Conservation (phyloP, 768 basidiomycete genomes). For the Gyrodon lividus region DNA sequence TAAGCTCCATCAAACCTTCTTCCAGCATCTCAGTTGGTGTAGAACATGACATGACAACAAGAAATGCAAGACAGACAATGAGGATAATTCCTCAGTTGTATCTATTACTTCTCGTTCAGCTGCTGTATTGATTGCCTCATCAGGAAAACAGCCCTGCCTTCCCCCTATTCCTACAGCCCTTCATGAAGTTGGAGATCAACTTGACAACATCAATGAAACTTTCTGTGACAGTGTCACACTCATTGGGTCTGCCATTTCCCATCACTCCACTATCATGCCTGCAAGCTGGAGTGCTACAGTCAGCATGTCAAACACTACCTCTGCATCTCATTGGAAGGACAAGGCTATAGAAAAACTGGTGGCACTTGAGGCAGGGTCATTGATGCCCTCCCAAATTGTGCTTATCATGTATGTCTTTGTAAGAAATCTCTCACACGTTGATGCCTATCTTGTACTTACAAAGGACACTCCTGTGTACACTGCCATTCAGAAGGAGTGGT, state of each 20-base stretch:
- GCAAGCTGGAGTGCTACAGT: background rate
- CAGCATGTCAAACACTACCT: background rate
- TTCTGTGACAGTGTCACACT: background rate
- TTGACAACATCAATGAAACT: background rate
- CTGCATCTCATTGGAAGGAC: background rate
- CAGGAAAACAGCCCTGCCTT: background rate
- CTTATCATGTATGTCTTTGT: background rate
- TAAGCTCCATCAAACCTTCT: background rate
- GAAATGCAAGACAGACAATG: background rate
- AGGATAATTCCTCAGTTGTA: background rate
- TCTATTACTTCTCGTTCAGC: background rate
- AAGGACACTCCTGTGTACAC: background rate
- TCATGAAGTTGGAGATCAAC: background rate
- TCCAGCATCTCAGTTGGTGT: background rate
- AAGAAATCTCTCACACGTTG: background rate
- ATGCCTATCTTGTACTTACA: background rate
- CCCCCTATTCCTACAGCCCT: background rate
- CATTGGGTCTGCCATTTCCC: background rate
- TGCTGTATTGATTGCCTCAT: background rate
- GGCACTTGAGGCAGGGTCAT: background rate
- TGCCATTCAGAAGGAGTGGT: background rate
- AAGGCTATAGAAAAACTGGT: background rate
- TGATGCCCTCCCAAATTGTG: background rate
- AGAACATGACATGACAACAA: background rate
- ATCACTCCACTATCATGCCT: background rate